A percentile compares a stretch with the other conserved stretches of the same genome.
Evolutionary conservation across 176 grass and related monocot species (phyloP).

Genomic region (Triticum turgidum): DNA sequence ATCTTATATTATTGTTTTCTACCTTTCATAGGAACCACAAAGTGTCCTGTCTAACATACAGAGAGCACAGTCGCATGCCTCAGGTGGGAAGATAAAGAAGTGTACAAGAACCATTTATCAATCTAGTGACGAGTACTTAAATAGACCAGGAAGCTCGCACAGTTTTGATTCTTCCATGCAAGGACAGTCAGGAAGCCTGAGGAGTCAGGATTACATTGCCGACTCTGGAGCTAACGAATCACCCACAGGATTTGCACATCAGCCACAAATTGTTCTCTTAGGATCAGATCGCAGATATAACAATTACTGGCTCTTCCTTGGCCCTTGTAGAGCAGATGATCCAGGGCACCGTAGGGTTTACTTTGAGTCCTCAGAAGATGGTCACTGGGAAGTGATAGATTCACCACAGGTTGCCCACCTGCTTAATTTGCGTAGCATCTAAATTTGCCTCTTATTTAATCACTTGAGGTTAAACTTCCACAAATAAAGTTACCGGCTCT

Average conservation of each 20-base stretch:
- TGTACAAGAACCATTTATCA: slow-evolving; percentile 34
- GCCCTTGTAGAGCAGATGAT: slow-evolving; percentile 75
- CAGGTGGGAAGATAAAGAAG: slow-evolving; percentile 96
- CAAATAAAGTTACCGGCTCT: background rate
- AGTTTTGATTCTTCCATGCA: slow-evolving; percentile 43
- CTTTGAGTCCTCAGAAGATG: slow-evolving; percentile 95
- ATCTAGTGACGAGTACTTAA: slow-evolving; percentile 26
- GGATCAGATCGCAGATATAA: slow-evolving; percentile 95
- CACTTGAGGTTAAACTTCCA: background rate
- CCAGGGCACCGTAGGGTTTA: slow-evolving; percentile 90
- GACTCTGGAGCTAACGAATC: slow-evolving; percentile 34
- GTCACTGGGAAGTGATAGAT: slow-evolving; percentile 92
- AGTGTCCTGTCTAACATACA: slow-evolving; percentile 32
- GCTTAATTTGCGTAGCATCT: slow-evolving; percentile 13
- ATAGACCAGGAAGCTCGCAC: slow-evolving; percentile 35
- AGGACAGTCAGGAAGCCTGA: slow-evolving; percentile 15
- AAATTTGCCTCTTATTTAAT: background rate
- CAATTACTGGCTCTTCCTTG: slow-evolving; percentile 95
- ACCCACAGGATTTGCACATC: slow-evolving; percentile 41
- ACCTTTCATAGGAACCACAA: slow-evolving; percentile 58
- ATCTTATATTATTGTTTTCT: slow-evolving; percentile 21
- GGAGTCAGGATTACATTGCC: slow-evolving; percentile 19
- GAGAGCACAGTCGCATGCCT: slow-evolving; percentile 35
- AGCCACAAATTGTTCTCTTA: slow-evolving; percentile 69
- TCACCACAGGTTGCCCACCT: slow-evolving; percentile 65